Base-by-base conservation (phyloP, 371 early-diverging fungal species). In the Mucor sp. region DNA sequence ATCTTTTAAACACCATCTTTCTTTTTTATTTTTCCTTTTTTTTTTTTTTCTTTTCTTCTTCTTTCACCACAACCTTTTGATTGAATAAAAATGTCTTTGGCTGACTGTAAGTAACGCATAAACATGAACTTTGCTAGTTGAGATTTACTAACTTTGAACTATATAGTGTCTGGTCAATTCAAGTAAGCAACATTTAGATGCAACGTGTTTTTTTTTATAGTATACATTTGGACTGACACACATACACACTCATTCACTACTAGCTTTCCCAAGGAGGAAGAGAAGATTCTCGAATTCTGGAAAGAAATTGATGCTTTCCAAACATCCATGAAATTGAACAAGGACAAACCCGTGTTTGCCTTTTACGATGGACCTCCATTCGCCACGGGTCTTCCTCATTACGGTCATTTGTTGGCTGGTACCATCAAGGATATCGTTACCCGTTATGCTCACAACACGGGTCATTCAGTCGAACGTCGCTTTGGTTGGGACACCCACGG, bases 401-500 rank as follows among this genome's bases (percentile, higher is more conserved):
- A 99, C 80, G 99, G 99, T 58, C 99, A 99, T 76, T 90, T 99
- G 87, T 90, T 99, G 23, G 97, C 98, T 44, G 99, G 99, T 72
- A 99, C 99, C 68, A 99, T 99, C 85, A 99, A 99, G 91, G 99
- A 99, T 85, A 94, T 97, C 56, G 96, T 99, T 61, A 99, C 99
- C 12, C 91, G 99, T 63, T 99, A 94, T 86, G 99, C 98, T 48
- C 92, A 94, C 74, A 91, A 92, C 80, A 99, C 98, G 44, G 99
- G 99, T 59, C 97, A 97, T 81, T 89, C 95, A 74, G 99, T 99
- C 33, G 99, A 98, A 81, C 91, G 99, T 72, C 90, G 99, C 64
- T 99, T 99, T 76, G 99, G 99, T 66, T 99, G 99, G 99, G 99
- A 99, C 83, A 96, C 97, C 74, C 99, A 99, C 72, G 99, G 99